These are phyloP conservation scores for Suillus ampliporus DNA, from an alignment of 768 basidiomycete genomes.

Conservation along the genomic window DNA sequence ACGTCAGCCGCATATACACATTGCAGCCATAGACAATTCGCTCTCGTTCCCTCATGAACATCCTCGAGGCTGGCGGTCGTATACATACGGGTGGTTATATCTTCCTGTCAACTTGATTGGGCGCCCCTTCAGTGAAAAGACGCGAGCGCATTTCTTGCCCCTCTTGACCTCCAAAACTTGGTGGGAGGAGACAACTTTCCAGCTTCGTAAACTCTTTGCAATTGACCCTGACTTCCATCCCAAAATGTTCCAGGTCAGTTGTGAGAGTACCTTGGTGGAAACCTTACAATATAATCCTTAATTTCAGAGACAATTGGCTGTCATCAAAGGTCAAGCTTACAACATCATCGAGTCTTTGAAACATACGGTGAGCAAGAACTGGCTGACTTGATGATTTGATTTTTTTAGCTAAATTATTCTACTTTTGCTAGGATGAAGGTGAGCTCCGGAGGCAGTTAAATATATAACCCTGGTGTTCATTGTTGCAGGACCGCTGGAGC, in stretches of 20 bases:
- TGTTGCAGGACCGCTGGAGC: slow-evolving; percentile 78
- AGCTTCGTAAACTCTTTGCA: slow-evolving; percentile 77
- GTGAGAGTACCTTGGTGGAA: slow-evolving; percentile 9
- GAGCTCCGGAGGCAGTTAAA: slow-evolving; percentile 17
- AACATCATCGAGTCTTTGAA: slow-evolving; percentile 86
- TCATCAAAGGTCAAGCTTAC: slow-evolving; percentile 93
- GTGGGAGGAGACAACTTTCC: slow-evolving; percentile 89
- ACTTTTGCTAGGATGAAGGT: slow-evolving; percentile 72
- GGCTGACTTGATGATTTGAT: slow-evolving; percentile 15
- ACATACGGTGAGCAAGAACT: slow-evolving; percentile 60
- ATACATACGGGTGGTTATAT: slow-evolving; percentile 89
- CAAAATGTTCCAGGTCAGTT: slow-evolving; percentile 81
- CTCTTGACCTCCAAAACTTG: slow-evolving; percentile 82
- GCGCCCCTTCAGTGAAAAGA: slow-evolving; percentile 82
- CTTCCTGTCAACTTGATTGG: slow-evolving; percentile 87
- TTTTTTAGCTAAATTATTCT: slow-evolving; percentile 8
- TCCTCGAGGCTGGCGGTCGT: slow-evolving; percentile 79
- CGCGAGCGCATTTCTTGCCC: slow-evolving; percentile 81
- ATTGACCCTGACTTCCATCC: slow-evolving; percentile 88
- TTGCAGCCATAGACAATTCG: slow-evolving; percentile 93
- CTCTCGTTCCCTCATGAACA: slow-evolving; percentile 92
- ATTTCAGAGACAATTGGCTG: slow-evolving; percentile 80
- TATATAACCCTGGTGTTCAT: slow-evolving; percentile 17
- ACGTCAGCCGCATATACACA: slow-evolving; percentile 81
- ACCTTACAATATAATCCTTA: slow-evolving; percentile 10